These are phyloP conservation scores for Fusarium oxysporum DNA, from an alignment of 2,329 filamentous ascomycete species.

Conservation along the genomic window DNA sequence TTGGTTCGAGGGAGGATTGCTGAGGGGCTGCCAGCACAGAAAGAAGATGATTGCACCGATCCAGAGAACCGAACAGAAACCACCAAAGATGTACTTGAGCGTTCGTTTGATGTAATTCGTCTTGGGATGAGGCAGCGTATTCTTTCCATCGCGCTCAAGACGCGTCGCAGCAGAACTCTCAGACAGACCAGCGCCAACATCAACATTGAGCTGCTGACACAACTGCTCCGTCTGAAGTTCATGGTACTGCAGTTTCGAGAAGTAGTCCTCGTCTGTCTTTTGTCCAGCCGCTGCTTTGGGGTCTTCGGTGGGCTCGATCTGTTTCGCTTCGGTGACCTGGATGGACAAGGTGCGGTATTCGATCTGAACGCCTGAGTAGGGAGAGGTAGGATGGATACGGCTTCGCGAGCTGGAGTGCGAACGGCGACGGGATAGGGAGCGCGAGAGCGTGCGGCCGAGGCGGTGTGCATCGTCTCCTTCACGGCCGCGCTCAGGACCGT, in stretches of 20 bases:
- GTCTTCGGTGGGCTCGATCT: constrained; percentile 36
- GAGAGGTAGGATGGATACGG: constrained; percentile 47
- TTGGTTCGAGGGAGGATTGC: constrained; percentile 55
- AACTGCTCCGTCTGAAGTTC: constrained; percentile 50
- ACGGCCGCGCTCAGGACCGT: constrained; percentile 9
- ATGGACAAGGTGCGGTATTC: constrained; percentile 57
- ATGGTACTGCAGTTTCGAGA: constrained; percentile 55
- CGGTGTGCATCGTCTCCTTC: constrained; percentile 11
- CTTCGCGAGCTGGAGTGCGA: constrained; percentile 40
- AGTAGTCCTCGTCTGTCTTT: constrained; percentile 57
- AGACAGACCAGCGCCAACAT: constrained; percentile 50
- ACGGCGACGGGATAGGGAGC: constrained; percentile 33
- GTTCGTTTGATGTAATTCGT: constrained; percentile 58
- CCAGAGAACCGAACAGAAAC: constrained; percentile 61
- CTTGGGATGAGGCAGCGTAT: constrained; percentile 55
- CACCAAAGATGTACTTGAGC: constrained; percentile 58
- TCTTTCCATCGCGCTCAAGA: constrained; percentile 55
- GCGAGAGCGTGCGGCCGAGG: constrained; percentile 25
- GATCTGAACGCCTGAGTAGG: constrained; percentile 53
- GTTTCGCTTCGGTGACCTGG: constrained; percentile 53
- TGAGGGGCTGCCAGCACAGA: constrained; percentile 60
- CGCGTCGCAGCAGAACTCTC: constrained; percentile 49
- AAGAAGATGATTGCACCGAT: constrained; percentile 61
- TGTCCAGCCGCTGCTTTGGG: constrained; percentile 42
- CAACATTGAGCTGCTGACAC: constrained; percentile 55